Conservation (phyloP, 2,329 filamentous ascomycete genomes). For the Madurella mycetomatis region DNA sequence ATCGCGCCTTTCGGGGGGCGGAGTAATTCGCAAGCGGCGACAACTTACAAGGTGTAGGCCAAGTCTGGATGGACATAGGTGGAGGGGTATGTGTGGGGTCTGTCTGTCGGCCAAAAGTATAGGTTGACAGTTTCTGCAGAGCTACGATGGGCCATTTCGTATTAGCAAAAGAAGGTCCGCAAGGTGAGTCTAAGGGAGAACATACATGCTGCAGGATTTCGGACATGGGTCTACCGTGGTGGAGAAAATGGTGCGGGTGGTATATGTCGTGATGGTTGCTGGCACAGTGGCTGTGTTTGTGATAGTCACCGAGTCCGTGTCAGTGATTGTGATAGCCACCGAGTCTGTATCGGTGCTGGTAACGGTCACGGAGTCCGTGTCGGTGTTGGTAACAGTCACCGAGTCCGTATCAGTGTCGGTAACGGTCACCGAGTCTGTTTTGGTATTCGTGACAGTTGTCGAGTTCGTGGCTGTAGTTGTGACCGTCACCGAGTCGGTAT, state of each 20-base stretch:
- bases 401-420: slow-evolving; percentile 12
- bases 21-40: background rate
- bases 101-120: slow-evolving; percentile 34
- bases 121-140: slow-evolving; percentile 33
- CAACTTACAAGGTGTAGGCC: slow-evolving; percentile 33
- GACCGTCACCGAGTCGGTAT: slow-evolving; percentile 10
- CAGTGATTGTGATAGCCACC: slow-evolving; percentile 9
- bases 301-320: background rate
- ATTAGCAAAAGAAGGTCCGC: background rate
- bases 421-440: slow-evolving; percentile 14
- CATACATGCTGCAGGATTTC: slow-evolving; percentile 32
- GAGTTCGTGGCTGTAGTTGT: slow-evolving; percentile 18
- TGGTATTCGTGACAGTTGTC: slow-evolving; percentile 16
- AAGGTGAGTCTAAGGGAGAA: background rate
- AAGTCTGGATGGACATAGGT: slow-evolving; percentile 30
- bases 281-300: slow-evolving; percentile 18
- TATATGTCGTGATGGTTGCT: slow-evolving; percentile 20
- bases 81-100: slow-evolving; percentile 31
- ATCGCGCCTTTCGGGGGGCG: background rate
- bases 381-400: slow-evolving; percentile 8
- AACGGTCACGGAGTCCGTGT: background rate
- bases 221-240: slow-evolving; percentile 29
- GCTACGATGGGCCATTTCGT: slow-evolving; percentile 4
- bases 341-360: background rate
- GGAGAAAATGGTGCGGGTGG: slow-evolving; percentile 25